A percentile compares a stretch with the other conserved stretches of the same genome.
Conservation (phyloP, 2,329 filamentous ascomycete genomes). For the Apiospora marii region DNA sequence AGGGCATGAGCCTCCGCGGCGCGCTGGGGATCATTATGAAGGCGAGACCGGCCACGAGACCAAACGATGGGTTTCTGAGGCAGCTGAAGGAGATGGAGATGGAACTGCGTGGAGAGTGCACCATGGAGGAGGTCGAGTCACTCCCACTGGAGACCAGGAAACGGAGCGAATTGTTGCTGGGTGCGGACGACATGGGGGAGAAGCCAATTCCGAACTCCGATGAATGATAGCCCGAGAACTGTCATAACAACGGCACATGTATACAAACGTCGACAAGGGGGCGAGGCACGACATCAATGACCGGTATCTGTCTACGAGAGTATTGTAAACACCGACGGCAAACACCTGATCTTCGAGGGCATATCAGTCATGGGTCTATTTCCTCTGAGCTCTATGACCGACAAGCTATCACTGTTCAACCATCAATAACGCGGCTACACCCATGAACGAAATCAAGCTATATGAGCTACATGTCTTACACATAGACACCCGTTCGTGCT, state of each 20-base stretch:
- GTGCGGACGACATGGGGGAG: not conserved
- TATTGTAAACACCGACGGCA: not conserved
- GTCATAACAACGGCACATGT: not conserved
- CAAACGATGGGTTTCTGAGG: conserved; percentile 24
- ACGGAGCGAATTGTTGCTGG: not conserved
- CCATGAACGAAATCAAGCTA: not conserved
- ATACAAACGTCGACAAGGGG: not conserved
- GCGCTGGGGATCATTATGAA: not conserved
- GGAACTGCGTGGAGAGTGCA: not conserved
- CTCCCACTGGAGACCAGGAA: not conserved
- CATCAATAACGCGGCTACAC: not conserved
- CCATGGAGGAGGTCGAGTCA: conserved; percentile 13
- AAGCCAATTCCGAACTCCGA: not conserved
- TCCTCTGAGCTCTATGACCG: no score
- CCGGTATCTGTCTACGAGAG: not conserved
- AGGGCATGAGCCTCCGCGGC: conserved; percentile 21
- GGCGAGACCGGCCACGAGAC: not conserved
- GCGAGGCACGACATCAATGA: not conserved
- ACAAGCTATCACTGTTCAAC: not conserved
- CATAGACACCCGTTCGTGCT: not conserved
- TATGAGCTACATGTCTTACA: not conserved
- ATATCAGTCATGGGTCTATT: not conserved
- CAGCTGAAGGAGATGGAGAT: conserved; percentile 22
- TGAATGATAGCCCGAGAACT: not conserved
- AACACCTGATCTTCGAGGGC: not conserved